Conservation (phyloP, 345 rosid genomes). For the Salix caprea region DNA sequence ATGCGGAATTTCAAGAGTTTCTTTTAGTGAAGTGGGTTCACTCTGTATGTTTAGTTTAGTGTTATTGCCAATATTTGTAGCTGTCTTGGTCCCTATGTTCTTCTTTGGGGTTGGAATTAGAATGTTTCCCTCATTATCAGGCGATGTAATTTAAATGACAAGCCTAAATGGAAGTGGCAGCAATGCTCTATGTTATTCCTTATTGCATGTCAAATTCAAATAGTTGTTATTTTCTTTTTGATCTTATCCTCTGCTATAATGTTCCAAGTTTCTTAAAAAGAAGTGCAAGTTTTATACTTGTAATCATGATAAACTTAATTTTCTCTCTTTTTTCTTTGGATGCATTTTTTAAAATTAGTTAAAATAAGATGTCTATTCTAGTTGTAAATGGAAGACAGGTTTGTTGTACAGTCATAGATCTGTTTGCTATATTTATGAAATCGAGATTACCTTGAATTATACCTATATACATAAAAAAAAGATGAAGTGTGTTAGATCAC, state of each 20-base stretch:
- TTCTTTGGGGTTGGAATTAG: background rate
- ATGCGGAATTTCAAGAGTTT: background rate
- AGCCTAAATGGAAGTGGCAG: background rate
- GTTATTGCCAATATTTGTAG: background rate
- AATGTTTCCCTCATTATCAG: background rate
- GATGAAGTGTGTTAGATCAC: background rate
- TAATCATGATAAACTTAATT: background rate
- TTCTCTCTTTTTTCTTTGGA: background rate
- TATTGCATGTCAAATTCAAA: no score
- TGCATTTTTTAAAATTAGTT: background rate
- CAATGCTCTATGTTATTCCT: background rate
- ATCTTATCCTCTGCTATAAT: background rate
- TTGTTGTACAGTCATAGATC: background rate
- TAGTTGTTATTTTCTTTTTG: background rate
- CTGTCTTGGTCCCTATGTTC: background rate
- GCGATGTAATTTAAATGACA: background rate
- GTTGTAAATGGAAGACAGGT: background rate
- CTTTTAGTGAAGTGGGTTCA: background rate
- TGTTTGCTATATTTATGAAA: background rate
- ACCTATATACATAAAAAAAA: background rate
- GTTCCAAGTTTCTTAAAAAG: background rate
- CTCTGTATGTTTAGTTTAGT: background rate
- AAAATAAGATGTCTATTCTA: background rate
- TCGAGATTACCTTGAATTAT: background rate
- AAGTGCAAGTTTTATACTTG: background rate